Base-by-base conservation (phyloP, 2,329 filamentous ascomycete genomes). In the Xylaria sp. region DNA sequence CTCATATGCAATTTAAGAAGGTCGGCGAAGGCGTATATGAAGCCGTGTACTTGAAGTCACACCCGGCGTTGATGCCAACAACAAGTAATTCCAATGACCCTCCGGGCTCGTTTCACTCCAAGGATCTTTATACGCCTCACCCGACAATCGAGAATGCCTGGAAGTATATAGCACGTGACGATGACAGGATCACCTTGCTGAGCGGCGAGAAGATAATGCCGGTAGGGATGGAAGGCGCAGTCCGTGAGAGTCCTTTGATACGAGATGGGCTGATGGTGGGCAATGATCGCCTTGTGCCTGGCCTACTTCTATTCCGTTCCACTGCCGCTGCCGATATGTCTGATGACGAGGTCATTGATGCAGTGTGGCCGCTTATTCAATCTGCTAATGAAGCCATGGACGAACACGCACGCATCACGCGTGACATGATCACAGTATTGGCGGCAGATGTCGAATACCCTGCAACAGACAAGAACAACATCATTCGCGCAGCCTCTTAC, bases 401-500 rank as follows among this genome's bases (percentile, higher is more conserved):
- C 52, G 77, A 78, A n/a, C 83, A 83, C 66, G 81, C 82, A 0
- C 82, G 82, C 50, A 80, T 85, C 18, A 77, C 82, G 1, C 76
- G 76, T n/a, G 82, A 83, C 25, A 80, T 83, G 76, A 74, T 84
- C 25, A 72, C 74, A 8, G 71, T 80, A 2, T 63, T 84, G 2
- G 76, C 79, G 2, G 67, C 67, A 7, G 76, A 77, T 20, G 71
- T 78, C 2, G 75, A 78, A 31, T 83, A 81, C 52, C 81, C 82
- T 1, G 76, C 75, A 18, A 85, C 83, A 0, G 84, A 85, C 69
- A 85, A 85, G 74, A 80, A 80, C 1, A 84, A 81, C 12, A 81
- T 84, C 71, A 85, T 85, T 65, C 79, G 84, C 3, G 78, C 80
- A 0, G 78, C 81, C 28, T 79, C 82, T 1, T 82, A 83, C 63